Base-by-base conservation (phyloP, 352 stramenopile genomes). In the Phytophthora brassicae region DNA sequence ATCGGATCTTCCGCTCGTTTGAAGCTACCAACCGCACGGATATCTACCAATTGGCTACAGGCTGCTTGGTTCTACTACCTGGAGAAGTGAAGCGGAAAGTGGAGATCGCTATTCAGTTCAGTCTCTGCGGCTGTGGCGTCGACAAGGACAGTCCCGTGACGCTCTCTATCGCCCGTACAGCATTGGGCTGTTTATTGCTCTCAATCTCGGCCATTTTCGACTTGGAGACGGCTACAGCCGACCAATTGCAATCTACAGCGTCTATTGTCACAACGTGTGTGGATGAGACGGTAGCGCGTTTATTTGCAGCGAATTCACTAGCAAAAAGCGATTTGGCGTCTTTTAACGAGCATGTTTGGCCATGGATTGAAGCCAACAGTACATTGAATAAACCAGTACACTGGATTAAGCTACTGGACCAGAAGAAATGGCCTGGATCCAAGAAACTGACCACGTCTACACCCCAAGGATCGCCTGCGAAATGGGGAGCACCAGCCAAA, bases 351-450 rank as follows among this genome's bases (percentile, higher is more conserved):
- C 60, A 78, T 7, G 58, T 86, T 23, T 90, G 79, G 81, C 66
- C 71, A 3, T 94, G 80, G 80, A 83, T 92, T 12, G 77, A 94
- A 28, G 47, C 75, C 7, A 81, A 83, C n/a, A 55, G 53, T 24
- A 23, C 55, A n/a, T n/a, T n/a, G 0, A 61, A 13, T 41, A 86
- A 86, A 41, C 69, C 66, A 7, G 56, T 88, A 7, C 75, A 79
- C 39, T 94, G 85, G 85, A 64, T 90, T 16, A 88, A 89, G 52
- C 57, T 92, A 4, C 35, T 92, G 6, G 81, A 94, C 43, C 62
- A 79, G 8, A 75, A 75, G 16, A 89, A 91, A 28, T 92, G 84
- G 84, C 84, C 83, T 0, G 76, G 66, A 4, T 76, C 62, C 0
- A 82, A 88, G 44, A 72, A 74, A 22, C 62, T 90, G 23, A 69